Base-by-base conservation (phyloP, 2,329 filamentous ascomycete species). In the Cytospora mali region DNA sequence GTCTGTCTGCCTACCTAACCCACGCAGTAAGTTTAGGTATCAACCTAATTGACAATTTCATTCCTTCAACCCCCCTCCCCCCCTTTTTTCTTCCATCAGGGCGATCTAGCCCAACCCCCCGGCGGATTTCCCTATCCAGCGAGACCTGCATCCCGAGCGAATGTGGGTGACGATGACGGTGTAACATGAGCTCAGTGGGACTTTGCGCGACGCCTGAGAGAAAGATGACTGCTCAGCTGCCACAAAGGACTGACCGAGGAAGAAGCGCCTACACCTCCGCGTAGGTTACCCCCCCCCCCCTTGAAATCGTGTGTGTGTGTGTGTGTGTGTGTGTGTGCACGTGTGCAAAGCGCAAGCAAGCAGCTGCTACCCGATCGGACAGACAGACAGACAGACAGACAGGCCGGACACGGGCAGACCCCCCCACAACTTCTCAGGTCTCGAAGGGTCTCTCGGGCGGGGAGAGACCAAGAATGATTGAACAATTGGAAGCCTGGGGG, bases 181-280 rank as follows among this genome's bases (percentile, higher is more conserved):
- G 49, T 54, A 31, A 54, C 53, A 61, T 33, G 27, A 25, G 25
- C 61, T 60, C 42, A 56, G 55, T 53, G 39, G 54, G 33, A 28
- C n/a, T n/a, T n/a, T n/a, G 29, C 55, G 58, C 53, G 29, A 60
- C 31, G 23, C 35, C 25, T 29, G 49, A 33, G 50, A 10, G 18
- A 42, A 13, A 39, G 33, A 31, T 61, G 53, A 61, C 35, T 53
- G 48, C 55, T 64, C 62, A 61, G 28, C 53, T 61, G n/a, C 56
- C 58, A 57, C 62, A 57, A 55, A 52, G 50, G 28, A 21, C 50
- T 46, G 49, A 51, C 35, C 46, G 57, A 35, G 52, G 52, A 55
- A 51, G 49, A n/a, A 27, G 31, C 58, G 54, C 51, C 42, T 23
- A 39, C n/a, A n/a, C n/a, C n/a, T n/a, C n/a, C n/a, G n/a, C n/a